Evolutionary conservation across 225 moss, liverwort and hornwort species (phyloP).

Genomic region (Bryum argenteum): DNA sequence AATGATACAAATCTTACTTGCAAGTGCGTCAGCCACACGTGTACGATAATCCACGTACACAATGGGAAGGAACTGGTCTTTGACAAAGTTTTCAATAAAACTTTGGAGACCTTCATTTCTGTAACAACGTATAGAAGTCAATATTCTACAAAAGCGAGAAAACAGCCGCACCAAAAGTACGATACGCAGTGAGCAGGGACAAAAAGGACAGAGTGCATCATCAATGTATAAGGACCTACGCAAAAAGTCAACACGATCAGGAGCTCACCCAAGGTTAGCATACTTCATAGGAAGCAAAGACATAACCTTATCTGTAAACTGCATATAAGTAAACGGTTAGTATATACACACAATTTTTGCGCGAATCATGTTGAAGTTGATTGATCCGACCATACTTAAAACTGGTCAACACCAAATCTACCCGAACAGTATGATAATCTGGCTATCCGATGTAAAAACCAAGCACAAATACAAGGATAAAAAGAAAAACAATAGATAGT

Average conservation of each 20-base stretch:
- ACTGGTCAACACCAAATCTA: conserved; percentile 6
- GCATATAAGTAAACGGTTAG: conserved; percentile 38
- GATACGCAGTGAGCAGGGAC: conserved; percentile 2
- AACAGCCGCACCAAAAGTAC: conserved; percentile 4
- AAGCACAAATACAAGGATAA: neutral
- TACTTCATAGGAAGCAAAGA: conserved; percentile 96
- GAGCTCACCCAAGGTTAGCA: conserved; percentile 83
- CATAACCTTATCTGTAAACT: conserved; percentile 98
- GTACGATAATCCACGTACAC: conserved; percentile 98
- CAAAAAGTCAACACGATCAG: conserved; percentile 5
- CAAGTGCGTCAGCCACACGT: conserved; percentile 96
- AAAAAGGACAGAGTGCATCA: conserved; percentile 24
- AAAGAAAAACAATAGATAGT: neutral
- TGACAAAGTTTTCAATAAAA: conserved; percentile 98
- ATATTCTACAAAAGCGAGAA: conserved; percentile 3
- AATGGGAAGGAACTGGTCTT: conserved; percentile 97
- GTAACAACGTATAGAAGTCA: conserved; percentile 24
- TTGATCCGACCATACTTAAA: neutral
- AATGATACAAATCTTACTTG: conserved; percentile 63
- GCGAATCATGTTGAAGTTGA: neutral
- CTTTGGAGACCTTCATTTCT: conserved; percentile 98
- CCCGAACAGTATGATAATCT: neutral
- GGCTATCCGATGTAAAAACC: neutral
- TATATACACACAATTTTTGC: neutral
- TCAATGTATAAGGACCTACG: conserved; percentile 4